Evolutionary conservation across 768 basidiomycete genomes (phyloP), one percentile per base, ranked within the genome.

Genomic region (Coprinopsis sp.): DNA sequence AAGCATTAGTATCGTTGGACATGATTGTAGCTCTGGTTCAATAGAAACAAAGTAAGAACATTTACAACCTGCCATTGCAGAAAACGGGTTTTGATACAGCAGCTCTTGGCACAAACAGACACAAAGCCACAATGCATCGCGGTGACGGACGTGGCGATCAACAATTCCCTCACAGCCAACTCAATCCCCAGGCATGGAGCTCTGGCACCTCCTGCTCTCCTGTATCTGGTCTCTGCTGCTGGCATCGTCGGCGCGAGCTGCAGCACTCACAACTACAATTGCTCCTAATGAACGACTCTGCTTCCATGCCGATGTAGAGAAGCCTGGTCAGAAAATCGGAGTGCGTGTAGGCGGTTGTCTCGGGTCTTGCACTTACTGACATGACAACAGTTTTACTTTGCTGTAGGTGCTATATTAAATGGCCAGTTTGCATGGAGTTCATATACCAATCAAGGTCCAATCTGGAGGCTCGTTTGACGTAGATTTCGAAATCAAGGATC

Each of bases 391-490:
- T 97, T 99, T 69, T 97, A 97, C 72, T 98, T 92, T 73, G 95
- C 95, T 53, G 94, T 91, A 67, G 47, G 85, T 71, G 2, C 19
- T 14, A 12, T n/a, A 44, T 25, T 13, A 14, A 4, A 14, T 36
- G 8, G 22, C 16, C 31, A n/a, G 7, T 23, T 29, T 31, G 6
- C 29, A 30, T 46, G 44, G 25, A 49, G 16, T 16, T 45, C 12
- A 44, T 41, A 6, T 19, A 14, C n/a, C 34, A 30, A 22, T 29
- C 28, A 45, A 91, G 89, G 89, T 97, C 28, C 95, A 98, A 82
- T 91, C 93, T 23, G 95, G 95, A 37, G 95, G 95, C 49, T 86
- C 91, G 1, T 97, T 97, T 66, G 95, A 96, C 64, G 86, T 97
- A 33, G 91, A 95, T 73, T 96, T 87, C 61, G 84, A 90, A 52